Conservation (phyloP, 2,329 filamentous ascomycete species). For the Aspergillus terreus region DNA sequence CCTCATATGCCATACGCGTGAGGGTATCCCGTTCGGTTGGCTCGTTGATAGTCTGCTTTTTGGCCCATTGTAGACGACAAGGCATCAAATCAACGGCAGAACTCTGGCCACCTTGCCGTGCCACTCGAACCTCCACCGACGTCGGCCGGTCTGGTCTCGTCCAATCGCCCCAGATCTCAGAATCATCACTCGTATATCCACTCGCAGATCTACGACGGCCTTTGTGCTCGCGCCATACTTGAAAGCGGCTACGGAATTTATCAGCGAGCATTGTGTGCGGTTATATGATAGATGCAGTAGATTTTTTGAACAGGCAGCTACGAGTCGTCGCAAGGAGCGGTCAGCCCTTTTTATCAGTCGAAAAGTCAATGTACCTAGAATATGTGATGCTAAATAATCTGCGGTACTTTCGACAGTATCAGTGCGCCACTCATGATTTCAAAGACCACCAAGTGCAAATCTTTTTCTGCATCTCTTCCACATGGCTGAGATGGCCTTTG, state of each 20-base stretch:
- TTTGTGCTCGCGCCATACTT: no score
- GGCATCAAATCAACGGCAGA: slow-evolving; percentile 1
- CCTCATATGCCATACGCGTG: neutral
- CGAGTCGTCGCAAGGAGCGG: no score
- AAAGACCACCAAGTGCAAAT: neutral
- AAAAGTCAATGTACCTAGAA: neutral
- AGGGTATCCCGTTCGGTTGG: neutral
- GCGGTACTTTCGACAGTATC: neutral
- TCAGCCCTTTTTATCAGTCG: no score
- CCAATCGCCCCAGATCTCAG: neutral
- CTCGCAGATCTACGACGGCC: neutral
- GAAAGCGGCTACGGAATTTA: no score
- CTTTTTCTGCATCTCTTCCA: neutral
- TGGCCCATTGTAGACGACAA: slow-evolving; percentile 3
- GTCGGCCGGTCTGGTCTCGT: neutral
- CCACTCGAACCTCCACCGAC: neutral
- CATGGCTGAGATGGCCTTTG: neutral
- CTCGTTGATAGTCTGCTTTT: neutral
- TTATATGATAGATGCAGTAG: no score
- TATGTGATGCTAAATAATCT: neutral
- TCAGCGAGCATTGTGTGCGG: no score
- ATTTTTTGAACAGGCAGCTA: no score
- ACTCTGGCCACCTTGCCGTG: neutral
- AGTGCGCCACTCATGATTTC: neutral
- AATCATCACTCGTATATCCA: neutral